phyloP scores from a whole-genome alignment of 2,329 filamentous ascomycete genomes.

The Xylaria sp. region DNA sequence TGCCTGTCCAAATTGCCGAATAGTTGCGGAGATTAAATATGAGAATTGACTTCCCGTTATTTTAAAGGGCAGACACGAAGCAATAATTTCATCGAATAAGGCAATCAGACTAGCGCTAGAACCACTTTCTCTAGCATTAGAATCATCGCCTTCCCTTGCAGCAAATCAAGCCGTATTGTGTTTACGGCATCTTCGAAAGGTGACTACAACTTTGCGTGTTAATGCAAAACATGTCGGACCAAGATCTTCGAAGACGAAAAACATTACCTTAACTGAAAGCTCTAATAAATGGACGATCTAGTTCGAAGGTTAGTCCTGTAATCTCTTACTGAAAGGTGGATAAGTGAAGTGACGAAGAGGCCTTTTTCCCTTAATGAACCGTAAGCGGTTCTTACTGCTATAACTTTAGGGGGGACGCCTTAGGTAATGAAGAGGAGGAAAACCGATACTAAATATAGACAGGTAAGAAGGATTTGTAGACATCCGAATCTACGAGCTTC shows the following conservation, averaged over 20 bases:
- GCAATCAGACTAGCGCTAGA: neutral
- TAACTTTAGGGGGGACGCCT: neutral
- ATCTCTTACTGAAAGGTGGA: neutral
- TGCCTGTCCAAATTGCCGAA: neutral
- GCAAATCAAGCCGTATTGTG: neutral
- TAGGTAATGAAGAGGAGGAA: neutral
- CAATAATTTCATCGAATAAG: neutral
- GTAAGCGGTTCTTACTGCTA: neutral
- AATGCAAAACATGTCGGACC: neutral
- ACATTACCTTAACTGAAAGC: neutral
- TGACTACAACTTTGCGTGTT: neutral
- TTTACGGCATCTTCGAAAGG: neutral
- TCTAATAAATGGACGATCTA: no score
- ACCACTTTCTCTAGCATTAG: neutral
- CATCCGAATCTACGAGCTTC: neutral
- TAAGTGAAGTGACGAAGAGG: neutral
- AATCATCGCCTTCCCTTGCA: neutral
- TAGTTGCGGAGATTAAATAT: neutral
- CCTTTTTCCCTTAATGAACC: neutral
- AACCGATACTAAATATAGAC: neutral
- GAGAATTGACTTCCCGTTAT: neutral
- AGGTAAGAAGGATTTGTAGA: neutral
- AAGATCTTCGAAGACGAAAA: neutral
- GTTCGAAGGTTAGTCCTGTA: neutral
- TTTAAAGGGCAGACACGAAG: neutral